phyloP scores from a whole-genome alignment of 2,329 filamentous ascomycete genomes.

The Stachybotrys elegans region DNA sequence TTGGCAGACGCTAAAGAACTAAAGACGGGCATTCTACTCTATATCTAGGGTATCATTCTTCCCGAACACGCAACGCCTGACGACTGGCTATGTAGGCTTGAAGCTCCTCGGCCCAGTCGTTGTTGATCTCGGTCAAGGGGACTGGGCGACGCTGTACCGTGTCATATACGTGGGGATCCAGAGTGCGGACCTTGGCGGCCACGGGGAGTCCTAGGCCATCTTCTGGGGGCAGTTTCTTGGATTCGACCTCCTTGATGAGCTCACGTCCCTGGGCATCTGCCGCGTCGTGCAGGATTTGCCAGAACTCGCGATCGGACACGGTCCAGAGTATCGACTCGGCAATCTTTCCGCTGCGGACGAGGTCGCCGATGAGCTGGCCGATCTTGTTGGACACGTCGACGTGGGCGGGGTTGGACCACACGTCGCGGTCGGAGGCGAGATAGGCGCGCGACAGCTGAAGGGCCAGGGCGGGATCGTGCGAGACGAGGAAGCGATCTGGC shows the following conservation, averaged over 20 bases:
- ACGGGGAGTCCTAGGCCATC: neutral
- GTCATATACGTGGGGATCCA: neutral
- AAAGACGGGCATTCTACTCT: no score
- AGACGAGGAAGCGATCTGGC: slow-evolving; percentile 23
- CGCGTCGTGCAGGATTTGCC: neutral
- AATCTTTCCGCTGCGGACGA: slow-evolving; percentile 9
- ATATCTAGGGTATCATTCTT: no score
- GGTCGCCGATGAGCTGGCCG: slow-evolving; percentile 25
- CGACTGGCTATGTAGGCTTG: neutral
- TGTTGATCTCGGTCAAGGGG: neutral
- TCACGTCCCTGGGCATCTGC: neutral
- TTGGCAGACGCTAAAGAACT: no score
- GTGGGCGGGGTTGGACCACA: slow-evolving; percentile 32
- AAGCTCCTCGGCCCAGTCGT: neutral
- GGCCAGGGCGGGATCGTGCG: slow-evolving; percentile 22
- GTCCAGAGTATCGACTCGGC: neutral
- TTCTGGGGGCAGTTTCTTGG: neutral
- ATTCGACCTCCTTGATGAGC: neutral
- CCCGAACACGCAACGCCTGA: neutral
- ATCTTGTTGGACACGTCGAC: slow-evolving; percentile 26
- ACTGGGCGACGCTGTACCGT: neutral
- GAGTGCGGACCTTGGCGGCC: neutral
- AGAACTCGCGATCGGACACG: neutral
- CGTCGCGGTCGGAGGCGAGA: slow-evolving; percentile 24
- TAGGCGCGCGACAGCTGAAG: slow-evolving; percentile 26